Evolutionary conservation across 1,139 yeast genomes (phyloP).

Genomic region (Suhomyces taliae): DNA sequence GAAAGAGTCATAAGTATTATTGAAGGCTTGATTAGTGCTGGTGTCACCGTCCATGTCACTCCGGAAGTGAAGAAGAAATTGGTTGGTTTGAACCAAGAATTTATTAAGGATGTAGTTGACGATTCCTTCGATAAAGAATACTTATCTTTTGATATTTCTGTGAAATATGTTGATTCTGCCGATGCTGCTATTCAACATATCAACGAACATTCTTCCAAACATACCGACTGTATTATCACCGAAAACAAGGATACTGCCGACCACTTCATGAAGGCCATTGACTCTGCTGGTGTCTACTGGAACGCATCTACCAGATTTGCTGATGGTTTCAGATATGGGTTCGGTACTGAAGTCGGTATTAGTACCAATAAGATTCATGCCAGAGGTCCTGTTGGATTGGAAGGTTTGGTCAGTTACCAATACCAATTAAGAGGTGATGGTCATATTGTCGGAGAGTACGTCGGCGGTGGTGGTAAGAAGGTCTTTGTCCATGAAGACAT

Average conservation of each 20-base stretch:
- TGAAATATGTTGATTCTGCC: conserved; percentile 57
- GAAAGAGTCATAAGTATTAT: conserved; percentile 45
- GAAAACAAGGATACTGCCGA: conserved; percentile 70
- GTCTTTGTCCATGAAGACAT: conserved; percentile 74
- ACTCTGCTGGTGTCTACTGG: conserved; percentile 98
- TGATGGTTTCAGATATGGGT: conserved; percentile 97
- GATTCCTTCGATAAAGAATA: conserved; percentile 81
- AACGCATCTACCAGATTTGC: conserved; percentile 96
- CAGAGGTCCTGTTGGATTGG: conserved; percentile 97
- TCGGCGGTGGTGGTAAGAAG: conserved; percentile 88
- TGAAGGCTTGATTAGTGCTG: conserved; percentile 54
- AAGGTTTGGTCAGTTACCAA: conserved; percentile 94
- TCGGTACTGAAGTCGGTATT: conserved; percentile 98
- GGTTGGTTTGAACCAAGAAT: conserved; percentile 15
- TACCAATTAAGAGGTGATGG: conserved; percentile 91
- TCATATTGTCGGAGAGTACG: conserved; percentile 85
- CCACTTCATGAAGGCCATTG: conserved; percentile 77
- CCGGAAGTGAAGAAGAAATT: conserved; percentile 43
- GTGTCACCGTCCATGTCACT: conserved; percentile 71
- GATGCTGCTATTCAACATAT: conserved; percentile 79
- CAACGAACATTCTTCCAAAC: conserved; percentile 90
- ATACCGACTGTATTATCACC: conserved; percentile 91
- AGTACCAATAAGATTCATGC: conserved; percentile 97
- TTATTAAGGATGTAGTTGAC: conserved; percentile 25
- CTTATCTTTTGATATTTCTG: conserved; percentile 78